phyloP scores from a whole-genome alignment of 2,329 filamentous ascomycete species.

The Paracamarosporium sp. region DNA sequence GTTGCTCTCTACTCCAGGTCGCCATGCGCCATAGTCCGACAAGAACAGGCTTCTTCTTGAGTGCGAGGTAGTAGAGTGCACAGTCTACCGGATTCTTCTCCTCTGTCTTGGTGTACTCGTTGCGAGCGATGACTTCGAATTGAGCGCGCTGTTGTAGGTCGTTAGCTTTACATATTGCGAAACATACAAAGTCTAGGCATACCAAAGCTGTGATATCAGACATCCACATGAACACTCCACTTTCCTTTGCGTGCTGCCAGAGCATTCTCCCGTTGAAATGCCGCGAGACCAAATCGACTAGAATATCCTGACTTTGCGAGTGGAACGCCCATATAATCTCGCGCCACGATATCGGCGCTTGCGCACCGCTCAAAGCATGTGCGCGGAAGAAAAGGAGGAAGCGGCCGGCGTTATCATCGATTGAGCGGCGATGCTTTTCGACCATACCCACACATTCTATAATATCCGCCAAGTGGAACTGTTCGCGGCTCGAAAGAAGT shows the following conservation, averaged over 20 bases:
- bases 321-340: constrained; percentile 89
- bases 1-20: constrained; percentile 85
- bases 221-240: constrained; percentile 95
- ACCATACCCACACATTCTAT: constrained; percentile 84
- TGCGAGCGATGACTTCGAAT: constrained; percentile 89
- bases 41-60: constrained; percentile 88
- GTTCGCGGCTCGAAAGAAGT: constrained; percentile 82
- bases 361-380: constrained; percentile 70
- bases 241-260: constrained; percentile 86
- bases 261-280: constrained; percentile 81
- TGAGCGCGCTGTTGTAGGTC: constrained; percentile 66
- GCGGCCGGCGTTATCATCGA: constrained; percentile 87
- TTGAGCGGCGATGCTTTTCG: constrained; percentile 83
- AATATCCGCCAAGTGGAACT: constrained; percentile 84
- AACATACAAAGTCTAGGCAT: constrained; percentile 42
- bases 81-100: constrained; percentile 91
- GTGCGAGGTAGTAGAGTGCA: constrained; percentile 86
- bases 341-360: constrained; percentile 71
- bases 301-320: constrained; percentile 85
- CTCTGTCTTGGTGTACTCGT: constrained; percentile 89
- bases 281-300: constrained; percentile 80
- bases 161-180: constrained; percentile 10
- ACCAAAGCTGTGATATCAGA: constrained; percentile 78
- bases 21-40: constrained; percentile 96
- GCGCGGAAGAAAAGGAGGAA: constrained; percentile 90